Base-by-base conservation (phyloP, 345 rosid species). In the Eutrema yunnanense region DNA sequence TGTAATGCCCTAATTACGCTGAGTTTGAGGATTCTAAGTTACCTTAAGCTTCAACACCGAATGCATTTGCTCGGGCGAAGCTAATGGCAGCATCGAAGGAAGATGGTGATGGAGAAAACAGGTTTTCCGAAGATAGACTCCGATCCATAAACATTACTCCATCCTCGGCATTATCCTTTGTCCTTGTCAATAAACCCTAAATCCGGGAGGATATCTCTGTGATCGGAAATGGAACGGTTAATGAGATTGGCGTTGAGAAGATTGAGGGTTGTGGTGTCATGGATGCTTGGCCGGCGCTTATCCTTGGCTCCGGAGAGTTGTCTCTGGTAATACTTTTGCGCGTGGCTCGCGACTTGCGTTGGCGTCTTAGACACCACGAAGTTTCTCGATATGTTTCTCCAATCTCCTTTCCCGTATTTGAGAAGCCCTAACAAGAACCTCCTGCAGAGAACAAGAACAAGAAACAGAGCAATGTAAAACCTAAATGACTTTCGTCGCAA, bases 281-380 rank as follows among this genome's bases (percentile, higher is more conserved):
- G 97, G 71, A 91, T 94, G 82, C 98, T 94, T 40, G 98, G 97
- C 67, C 98, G 77, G 63, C 90, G 86, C 81, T 92, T 89, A 34
- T 94, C 96, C 70, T 89, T 94, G 55, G 85, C 86, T 47, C 89
- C 95, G 1, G 98, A 82, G 50, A 82, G 85, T 72, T 95, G 96
- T 78, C 99, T 82, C 33, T 88, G 92, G 71, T 88, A 95, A 81
- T 95, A 95, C 80, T 95, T 95, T 73, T 95, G 99, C 9, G 99
- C 99, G 71, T 95, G 99, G 82, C 98, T 95, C 9, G 99, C 99
- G 4, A 95, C 99, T 79, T 95, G 99, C 27, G 98, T 92, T 16
- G 99, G 96, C 1, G 99, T 92, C 85, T 92, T 92, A 0, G 98
- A 82, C 58, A 85, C 79, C 7, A 95, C 99, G 32, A 81, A 90